Conservation (phyloP, 805 yeast genomes). For the Barnettozyma sp. region DNA sequence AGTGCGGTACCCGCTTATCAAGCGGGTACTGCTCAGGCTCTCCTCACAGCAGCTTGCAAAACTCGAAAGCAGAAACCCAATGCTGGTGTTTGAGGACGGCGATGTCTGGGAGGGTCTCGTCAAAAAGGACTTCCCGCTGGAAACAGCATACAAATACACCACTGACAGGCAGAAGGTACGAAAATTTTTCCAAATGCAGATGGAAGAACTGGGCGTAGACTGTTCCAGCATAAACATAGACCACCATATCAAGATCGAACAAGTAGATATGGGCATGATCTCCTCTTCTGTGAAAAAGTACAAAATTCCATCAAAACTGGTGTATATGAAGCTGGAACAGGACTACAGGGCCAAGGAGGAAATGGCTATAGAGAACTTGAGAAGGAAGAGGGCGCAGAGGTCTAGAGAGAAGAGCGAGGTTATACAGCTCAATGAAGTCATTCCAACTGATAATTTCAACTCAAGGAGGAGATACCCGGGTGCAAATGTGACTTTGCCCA, state of each 20-base stretch:
- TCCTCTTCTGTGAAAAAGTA: constrained; percentile 19
- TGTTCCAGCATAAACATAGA: constrained; percentile 11
- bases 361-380: constrained; percentile 29
- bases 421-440: constrained; percentile 20
- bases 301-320: constrained; percentile 30
- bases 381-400: constrained; percentile 26
- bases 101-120: constrained; percentile 29
- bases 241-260: constrained; percentile 13
- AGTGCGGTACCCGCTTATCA: constrained; percentile 28
- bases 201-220: constrained; percentile 15
- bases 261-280: constrained; percentile 3
- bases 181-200: constrained; percentile 17
- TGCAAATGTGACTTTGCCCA: not conserved
- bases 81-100: constrained; percentile 33
- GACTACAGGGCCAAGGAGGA: constrained; percentile 30
- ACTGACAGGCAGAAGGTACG: constrained; percentile 18
- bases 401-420: constrained; percentile 29
- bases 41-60: constrained; percentile 27
- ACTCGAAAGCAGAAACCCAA: constrained; percentile 28
- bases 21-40: constrained; percentile 25
- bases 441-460: constrained; percentile 11
- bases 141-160: constrained; percentile 27
- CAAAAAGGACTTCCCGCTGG: constrained; percentile 30
- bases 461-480: not conserved
- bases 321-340: constrained; percentile 28